Conservation (phyloP, 257 asterid species). For the Thymus quinquecostatus region DNA sequence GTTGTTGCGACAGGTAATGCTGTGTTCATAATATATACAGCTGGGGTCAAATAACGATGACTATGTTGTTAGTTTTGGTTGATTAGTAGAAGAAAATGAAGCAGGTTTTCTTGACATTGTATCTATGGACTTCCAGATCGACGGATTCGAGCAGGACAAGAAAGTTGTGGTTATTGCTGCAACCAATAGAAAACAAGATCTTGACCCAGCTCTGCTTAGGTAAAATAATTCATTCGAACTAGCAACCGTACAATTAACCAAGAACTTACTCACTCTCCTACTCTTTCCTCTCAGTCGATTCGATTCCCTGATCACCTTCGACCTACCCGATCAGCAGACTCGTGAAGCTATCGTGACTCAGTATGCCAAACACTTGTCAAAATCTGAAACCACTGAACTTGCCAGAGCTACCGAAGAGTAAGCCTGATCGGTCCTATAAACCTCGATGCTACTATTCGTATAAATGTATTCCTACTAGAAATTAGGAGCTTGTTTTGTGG, state of each 20-base stretch:
- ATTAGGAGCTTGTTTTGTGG: neutral
- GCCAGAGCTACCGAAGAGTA: conserved; percentile 74
- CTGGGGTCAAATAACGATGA: neutral
- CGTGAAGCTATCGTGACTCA: conserved; percentile 85
- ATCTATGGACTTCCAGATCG: conserved; percentile 64
- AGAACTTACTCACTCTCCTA: conserved; percentile 21
- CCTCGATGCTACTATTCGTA: neutral
- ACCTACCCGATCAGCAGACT: conserved; percentile 79
- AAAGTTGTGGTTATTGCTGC: conserved; percentile 96
- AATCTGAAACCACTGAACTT: conserved; percentile 67
- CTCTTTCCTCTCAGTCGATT: conserved; percentile 72
- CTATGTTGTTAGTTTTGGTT: neutral
- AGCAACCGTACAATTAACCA: neutral
- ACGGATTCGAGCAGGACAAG: conserved; percentile 97
- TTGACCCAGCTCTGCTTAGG: conserved; percentile 97
- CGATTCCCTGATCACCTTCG: conserved; percentile 79
- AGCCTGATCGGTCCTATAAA: conserved; percentile 28
- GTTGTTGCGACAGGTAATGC: conserved; percentile 81
- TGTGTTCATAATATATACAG: conserved; percentile 14
- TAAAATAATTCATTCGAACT: conserved; percentile 27
- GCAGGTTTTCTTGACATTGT: conserved; percentile 25
- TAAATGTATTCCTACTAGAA: neutral
- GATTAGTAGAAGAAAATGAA: neutral
- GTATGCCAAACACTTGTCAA: conserved; percentile 87
- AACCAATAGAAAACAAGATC: conserved; percentile 93